These are phyloP conservation scores for Vaccinium macrocarpon DNA, from an alignment of 148 eudicot genomes.

Conservation along the genomic window DNA sequence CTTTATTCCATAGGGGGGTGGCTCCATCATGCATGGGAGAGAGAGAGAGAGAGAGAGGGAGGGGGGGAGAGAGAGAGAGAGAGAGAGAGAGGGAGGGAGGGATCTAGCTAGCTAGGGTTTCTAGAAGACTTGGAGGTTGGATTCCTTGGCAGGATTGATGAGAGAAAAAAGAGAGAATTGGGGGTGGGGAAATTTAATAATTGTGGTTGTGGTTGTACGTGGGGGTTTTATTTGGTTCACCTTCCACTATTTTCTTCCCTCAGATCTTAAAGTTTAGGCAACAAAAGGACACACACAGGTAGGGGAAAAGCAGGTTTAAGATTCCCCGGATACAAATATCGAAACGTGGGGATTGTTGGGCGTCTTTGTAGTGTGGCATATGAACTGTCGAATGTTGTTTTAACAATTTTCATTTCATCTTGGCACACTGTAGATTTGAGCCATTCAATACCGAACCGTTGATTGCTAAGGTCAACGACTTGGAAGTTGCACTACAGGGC, in stretches of 20 bases:
- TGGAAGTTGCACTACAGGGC: too few species aligned
- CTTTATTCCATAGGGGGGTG: constrained; percentile 31
- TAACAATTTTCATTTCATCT: too few species aligned
- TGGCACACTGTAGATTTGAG: too few species aligned
- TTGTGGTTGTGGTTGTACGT: constrained; percentile 24
- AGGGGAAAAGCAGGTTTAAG: constrained; percentile 4
- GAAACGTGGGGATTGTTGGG: too few species aligned
- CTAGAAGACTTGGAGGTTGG: constrained; percentile 57
- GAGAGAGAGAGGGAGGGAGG: constrained; percentile 6
- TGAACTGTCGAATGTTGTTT: too few species aligned
- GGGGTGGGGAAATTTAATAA: constrained; percentile 2
- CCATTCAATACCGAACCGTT: too few species aligned
- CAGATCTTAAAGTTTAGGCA: constrained; percentile 36
- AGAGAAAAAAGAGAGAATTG: constrained; percentile 6
- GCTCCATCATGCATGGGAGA: constrained; percentile 20
- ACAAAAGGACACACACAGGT: constrained; percentile 23
- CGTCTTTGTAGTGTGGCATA: too few species aligned
- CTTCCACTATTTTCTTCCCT: constrained; percentile 40
- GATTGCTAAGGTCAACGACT: too few species aligned
- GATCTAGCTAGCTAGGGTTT: constrained; percentile 25
- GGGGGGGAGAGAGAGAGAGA: constrained; percentile 11
- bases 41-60: constrained; percentile 1
- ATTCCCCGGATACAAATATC: not conserved
- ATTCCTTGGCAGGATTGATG: constrained; percentile 14
- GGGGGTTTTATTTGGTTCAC: constrained; percentile 49